A percentile compares a stretch with the other conserved stretches of the same genome.
Evolutionary conservation across 1,284 basidiomycete species (phyloP).

Genomic region (Cronartium ribicola): DNA sequence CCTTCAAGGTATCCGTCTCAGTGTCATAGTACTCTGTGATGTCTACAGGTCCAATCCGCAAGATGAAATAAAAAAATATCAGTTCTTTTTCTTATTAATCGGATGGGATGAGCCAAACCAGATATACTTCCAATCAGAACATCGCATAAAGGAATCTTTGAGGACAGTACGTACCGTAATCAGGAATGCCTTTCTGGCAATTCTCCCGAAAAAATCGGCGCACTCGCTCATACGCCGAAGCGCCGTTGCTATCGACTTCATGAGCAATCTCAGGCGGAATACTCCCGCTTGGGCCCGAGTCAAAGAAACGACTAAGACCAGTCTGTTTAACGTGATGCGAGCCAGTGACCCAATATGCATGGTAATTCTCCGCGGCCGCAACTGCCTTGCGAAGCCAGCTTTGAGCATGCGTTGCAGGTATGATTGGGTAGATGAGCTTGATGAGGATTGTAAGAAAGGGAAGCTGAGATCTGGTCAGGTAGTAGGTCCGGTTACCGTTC

Average conservation of each 20-base stretch:
- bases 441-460: constrained; percentile 29
- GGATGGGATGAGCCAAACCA: not conserved
- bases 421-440: constrained; percentile 19
- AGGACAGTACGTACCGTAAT: constrained; percentile 10
- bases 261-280: constrained; percentile 27
- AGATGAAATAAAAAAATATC: not conserved
- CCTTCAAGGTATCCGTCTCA: constrained; percentile 18
- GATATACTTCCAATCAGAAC: not conserved
- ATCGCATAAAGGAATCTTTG: not conserved
- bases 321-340: constrained; percentile 3
- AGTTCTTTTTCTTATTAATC: not conserved
- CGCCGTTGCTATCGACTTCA: constrained; percentile 21
- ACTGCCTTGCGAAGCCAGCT: constrained; percentile 13
- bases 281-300: constrained; percentile 22
- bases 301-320: constrained; percentile 37
- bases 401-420: not conserved
- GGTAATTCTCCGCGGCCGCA: constrained; percentile 24
- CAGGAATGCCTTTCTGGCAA: constrained; percentile 18
- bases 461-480: constrained; percentile 32
- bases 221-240: constrained; percentile 25
- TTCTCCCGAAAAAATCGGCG: constrained; percentile 17
- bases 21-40: constrained; percentile 27
- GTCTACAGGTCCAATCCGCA: constrained; percentile 1
- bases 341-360: constrained; percentile 16
- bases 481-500: constrained; percentile 36